phyloP scores from a whole-genome alignment of 495 filamentous ascomycete species.

The Terfezia claveryi region DNA sequence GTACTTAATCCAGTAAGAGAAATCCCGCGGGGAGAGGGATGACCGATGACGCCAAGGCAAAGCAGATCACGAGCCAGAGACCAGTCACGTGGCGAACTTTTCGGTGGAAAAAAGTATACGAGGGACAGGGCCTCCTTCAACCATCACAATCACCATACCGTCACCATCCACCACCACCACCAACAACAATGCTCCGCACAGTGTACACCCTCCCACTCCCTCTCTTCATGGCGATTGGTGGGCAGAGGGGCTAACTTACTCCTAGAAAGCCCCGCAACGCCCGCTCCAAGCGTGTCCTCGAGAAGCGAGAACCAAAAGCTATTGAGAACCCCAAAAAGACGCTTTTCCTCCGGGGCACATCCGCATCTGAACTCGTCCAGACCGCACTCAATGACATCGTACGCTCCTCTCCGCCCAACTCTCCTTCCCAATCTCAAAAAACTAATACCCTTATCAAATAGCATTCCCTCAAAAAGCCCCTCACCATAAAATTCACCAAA shows the following conservation, averaged over 20 bases:
- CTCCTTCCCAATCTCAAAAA: background rate
- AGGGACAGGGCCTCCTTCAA: no score
- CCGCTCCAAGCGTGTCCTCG: slow-evolving; percentile 78
- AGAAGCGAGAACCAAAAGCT: slow-evolving; percentile 73
- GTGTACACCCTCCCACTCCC: background rate
- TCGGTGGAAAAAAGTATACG: no score
- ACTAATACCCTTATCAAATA: background rate
- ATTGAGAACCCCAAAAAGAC: slow-evolving; percentile 72
- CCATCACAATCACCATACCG: background rate
- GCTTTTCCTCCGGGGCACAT: slow-evolving; percentile 66
- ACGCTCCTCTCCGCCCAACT: background rate
- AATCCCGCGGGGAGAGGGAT: no score
- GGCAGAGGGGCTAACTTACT: no score
- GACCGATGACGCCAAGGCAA: no score
- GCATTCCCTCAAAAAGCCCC: slow-evolving; percentile 53
- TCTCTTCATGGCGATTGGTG: background rate
- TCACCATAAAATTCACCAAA: slow-evolving; percentile 74
- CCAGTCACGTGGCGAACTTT: no score
- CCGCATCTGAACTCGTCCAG: slow-evolving; percentile 54
- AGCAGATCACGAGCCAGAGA: no score
- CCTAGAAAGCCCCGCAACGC: slow-evolving; percentile 48
- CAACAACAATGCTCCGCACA: background rate
- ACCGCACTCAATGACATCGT: slow-evolving; percentile 56
- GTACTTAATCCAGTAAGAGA: no score
- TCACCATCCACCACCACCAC: background rate